phyloP scores from a whole-genome alignment of 2,329 filamentous ascomycete species.

The Dactylellina haptotyla region DNA sequence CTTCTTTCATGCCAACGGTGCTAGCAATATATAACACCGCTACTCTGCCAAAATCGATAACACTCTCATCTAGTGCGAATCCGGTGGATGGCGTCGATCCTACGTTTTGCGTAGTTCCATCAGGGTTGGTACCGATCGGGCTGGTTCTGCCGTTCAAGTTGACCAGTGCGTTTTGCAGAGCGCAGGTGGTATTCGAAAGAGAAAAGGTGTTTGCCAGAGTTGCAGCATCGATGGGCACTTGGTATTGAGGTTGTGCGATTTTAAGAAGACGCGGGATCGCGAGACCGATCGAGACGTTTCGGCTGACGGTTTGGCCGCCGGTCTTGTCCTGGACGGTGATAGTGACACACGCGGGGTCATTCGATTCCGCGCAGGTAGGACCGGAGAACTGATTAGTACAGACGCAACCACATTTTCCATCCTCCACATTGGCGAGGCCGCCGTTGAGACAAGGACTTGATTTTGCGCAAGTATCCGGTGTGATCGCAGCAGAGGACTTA shows the following conservation, averaged over 20 bases:
- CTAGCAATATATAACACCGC: slow-evolving; percentile 71
- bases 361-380: slow-evolving; percentile 66
- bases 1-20: slow-evolving; percentile 59
- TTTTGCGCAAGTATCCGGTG: slow-evolving; percentile 57
- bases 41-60: slow-evolving; percentile 72
- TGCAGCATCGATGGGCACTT: slow-evolving; percentile 76
- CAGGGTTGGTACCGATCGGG: slow-evolving; percentile 47
- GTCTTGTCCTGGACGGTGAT: slow-evolving; percentile 63
- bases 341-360: slow-evolving; percentile 69
- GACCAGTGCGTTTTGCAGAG: slow-evolving; percentile 85
- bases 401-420: slow-evolving; percentile 81
- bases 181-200: slow-evolving; percentile 78
- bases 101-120: slow-evolving; percentile 13
- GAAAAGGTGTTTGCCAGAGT: slow-evolving; percentile 81
- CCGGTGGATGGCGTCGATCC: slow-evolving; percentile 54
- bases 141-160: slow-evolving; percentile 73
- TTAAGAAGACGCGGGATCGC: slow-evolving; percentile 79
- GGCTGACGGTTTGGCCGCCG: slow-evolving; percentile 58
- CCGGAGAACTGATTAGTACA: slow-evolving; percentile 89
- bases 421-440: slow-evolving; percentile 67
- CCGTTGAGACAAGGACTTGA: slow-evolving; percentile 46
- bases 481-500: slow-evolving; percentile 59
- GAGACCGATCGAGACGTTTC: slow-evolving; percentile 81
- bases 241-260: slow-evolving; percentile 74
- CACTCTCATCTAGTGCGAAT: slow-evolving; percentile 66